Base-by-base conservation (phyloP, 495 filamentous ascomycete genomes). In the Diplogelasinospora grovesii region DNA sequence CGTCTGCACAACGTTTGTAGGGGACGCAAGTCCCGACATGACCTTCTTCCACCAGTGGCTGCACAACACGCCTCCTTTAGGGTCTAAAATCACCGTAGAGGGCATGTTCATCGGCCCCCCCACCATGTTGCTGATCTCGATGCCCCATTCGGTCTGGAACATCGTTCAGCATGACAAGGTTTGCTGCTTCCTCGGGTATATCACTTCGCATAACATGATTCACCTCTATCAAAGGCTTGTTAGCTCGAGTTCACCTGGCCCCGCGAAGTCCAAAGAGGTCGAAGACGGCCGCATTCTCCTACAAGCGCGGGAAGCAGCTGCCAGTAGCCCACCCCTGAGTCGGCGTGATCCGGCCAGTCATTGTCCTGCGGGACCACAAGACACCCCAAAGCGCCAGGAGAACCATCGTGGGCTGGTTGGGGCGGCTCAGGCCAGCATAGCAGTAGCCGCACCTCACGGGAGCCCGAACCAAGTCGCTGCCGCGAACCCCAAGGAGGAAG, bases 71-170 rank as follows among this genome's bases (percentile, higher is more conserved):
- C 69, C 71, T 3, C 48, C 63, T 1, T 59, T 65, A 8, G 66
- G 65, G 15, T 68, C 70, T 5, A 72, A 72, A 34, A 69, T 76
- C 31, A 60, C 68, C 5, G 73, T 78, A 5, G 73, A 78, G 52
- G 74, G 71, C 45, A 76, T 76, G 65, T 78, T 78, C 46, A 54
- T 75, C 16, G 74, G 74, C 1, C 73, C 73, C 8, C 73, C 74
- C 10, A 75, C 73, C 1, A 73, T 76, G 59, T 48, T 78, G 7
- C 57, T 78, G 28, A 68, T 76, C 31, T 74, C 74, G 10, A 78
- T 78, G 71, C 73, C 74, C 3, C 55, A 65, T 36, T 55, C 57
- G 2, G 60, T 78, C 19, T 78, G 70, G 69, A 75, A 74, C 52
- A 64, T 75, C 19, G 67, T 73, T 16, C 70, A 74, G 56, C 65